Percentiles rank a stretch among this genome's conserved stretches.
These are phyloP conservation scores for Penicillium steckii DNA, from an alignment of 495 filamentous ascomycete species.

Conservation along the genomic window DNA sequence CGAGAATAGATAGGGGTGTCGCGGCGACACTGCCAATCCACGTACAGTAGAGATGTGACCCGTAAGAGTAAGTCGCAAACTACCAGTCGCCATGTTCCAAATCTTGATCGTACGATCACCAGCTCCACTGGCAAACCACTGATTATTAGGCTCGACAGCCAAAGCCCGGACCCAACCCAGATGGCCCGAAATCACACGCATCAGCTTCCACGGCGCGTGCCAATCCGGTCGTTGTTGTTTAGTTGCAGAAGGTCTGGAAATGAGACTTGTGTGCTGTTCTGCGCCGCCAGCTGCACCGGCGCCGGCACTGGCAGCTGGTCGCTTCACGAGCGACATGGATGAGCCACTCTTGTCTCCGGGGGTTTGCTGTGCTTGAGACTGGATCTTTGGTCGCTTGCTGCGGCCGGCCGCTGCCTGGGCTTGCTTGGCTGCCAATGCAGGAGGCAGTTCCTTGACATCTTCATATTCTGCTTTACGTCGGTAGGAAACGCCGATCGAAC, in stretches of 20 bases:
- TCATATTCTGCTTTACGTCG: slow-evolving; percentile 77
- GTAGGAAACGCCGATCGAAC: slow-evolving; percentile 53
- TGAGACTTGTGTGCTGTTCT: slow-evolving; percentile 56
- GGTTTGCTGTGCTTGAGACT: slow-evolving; percentile 23
- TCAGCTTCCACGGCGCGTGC: slow-evolving; percentile 98
- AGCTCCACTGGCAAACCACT: slow-evolving; percentile 96
- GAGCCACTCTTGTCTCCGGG: slow-evolving; percentile 35
- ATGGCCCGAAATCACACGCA: slow-evolving; percentile 96
- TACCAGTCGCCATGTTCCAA: slow-evolving; percentile 90
- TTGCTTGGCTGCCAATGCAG: slow-evolving; percentile 81
- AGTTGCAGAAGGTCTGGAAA: slow-evolving; percentile 63
- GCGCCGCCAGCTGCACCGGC: slow-evolving; percentile 30
- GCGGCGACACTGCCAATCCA: slow-evolving; percentile 85
- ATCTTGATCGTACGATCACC: slow-evolving; percentile 98
- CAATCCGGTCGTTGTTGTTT: slow-evolving; percentile 82
- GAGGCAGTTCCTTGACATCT: slow-evolving; percentile 78
- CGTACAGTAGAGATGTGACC: slow-evolving; percentile 97
- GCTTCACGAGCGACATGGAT: slow-evolving; percentile 46
- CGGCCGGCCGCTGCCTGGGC: slow-evolving; percentile 59
- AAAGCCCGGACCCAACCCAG: slow-evolving; percentile 92
- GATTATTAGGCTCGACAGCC: slow-evolving; percentile 91
- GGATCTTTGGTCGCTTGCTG: slow-evolving; percentile 54
- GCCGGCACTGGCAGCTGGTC: slow-evolving; percentile 20
- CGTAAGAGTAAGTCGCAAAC: slow-evolving; percentile 80
- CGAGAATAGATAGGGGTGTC: slow-evolving; percentile 96